A percentile compares a stretch with the other conserved stretches of the same genome.
These are phyloP conservation scores for Saccharomycopsis schoenii DNA, from an alignment of 805 yeast genomes.

Conservation along the genomic window DNA sequence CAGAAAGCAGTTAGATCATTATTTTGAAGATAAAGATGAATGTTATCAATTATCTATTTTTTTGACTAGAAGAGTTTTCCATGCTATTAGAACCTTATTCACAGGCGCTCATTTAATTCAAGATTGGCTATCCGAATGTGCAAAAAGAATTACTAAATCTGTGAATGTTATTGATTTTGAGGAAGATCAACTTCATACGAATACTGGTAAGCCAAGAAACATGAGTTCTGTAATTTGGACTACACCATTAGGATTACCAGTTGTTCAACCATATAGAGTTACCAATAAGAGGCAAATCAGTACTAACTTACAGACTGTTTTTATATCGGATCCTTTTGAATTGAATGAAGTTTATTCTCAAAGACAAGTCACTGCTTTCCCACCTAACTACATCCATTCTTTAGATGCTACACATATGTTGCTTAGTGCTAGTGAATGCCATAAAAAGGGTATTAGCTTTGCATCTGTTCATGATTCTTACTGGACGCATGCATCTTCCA, in stretches of 20 bases:
- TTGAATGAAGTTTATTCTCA: conserved; percentile 75
- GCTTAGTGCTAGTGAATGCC: conserved; percentile 73
- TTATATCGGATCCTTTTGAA: conserved; percentile 78
- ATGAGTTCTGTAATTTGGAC: conserved; percentile 96
- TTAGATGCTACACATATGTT: conserved; percentile 96
- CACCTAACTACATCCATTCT: conserved; percentile 93
- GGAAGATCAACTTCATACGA: conserved; percentile 6
- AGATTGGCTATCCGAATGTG: conserved; percentile 90
- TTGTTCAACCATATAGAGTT: conserved; percentile 92
- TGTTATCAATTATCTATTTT: conserved; percentile 47
- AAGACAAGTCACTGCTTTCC: conserved; percentile 87
- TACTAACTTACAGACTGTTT: conserved; percentile 86
- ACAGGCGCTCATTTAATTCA: conserved; percentile 91
- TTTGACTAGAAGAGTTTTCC: conserved; percentile 69
- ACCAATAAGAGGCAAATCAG: conserved; percentile 51
- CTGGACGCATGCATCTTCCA: conserved; percentile 93
- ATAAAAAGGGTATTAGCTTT: conserved; percentile 54
- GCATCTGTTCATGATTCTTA: conserved; percentile 97
- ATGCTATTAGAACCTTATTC: conserved; percentile 75
- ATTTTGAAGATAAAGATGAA: conserved; percentile 39
- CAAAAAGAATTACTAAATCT: conserved; percentile 69
- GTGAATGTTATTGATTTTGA: conserved; percentile 41
- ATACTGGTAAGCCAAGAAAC: conserved; percentile 40
- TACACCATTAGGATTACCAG: conserved; percentile 88
- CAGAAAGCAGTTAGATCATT: conserved; percentile 58